A percentile compares a stretch with the other conserved stretches of the same genome.
Evolutionary conservation across 2,329 filamentous ascomycete genomes (phyloP).

Genomic region (Xylaria sp.): DNA sequence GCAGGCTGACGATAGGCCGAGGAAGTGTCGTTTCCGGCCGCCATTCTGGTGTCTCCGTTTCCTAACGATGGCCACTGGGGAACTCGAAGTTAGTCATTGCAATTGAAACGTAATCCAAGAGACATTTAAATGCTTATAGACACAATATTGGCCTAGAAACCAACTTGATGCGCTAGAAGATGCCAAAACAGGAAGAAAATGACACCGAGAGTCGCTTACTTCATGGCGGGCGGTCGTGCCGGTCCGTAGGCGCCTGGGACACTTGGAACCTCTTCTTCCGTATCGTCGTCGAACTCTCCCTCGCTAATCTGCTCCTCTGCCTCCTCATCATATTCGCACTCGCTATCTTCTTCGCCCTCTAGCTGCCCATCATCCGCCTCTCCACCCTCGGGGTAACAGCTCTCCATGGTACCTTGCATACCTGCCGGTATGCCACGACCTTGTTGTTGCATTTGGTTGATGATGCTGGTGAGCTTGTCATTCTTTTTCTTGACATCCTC

Average conservation of each 20-base stretch:
- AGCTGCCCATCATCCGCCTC: slow-evolving; percentile 70
- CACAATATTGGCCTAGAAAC: too few relatives aligned
- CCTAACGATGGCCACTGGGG: slow-evolving; percentile 42
- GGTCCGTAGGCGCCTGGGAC: slow-evolving; percentile 38
- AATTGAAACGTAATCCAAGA: too few relatives aligned
- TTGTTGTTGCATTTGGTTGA: slow-evolving; percentile 95
- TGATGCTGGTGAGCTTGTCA: slow-evolving; percentile 90
- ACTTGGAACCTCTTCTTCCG: slow-evolving; percentile 54
- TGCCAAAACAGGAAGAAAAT: too few relatives aligned
- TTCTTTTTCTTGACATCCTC: slow-evolving; percentile 84
- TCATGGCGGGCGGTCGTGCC: slow-evolving; percentile 40
- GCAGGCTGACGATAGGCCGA: slow-evolving; percentile 11
- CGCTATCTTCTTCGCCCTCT: slow-evolving; percentile 64
- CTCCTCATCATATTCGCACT: slow-evolving; percentile 69
- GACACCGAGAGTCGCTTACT: too few relatives aligned
- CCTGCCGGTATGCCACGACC: slow-evolving; percentile 77
- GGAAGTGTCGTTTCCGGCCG: slow-evolving; percentile 19
- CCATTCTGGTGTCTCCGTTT: slow-evolving; percentile 30
- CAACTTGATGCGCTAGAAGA: too few relatives aligned
- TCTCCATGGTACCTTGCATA: slow-evolving; percentile 65
- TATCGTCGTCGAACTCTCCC: slow-evolving; percentile 55
- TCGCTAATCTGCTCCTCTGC: slow-evolving; percentile 51
- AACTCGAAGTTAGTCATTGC: too few relatives aligned
- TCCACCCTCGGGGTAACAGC: slow-evolving; percentile 64
- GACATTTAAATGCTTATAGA: too few relatives aligned